Evolutionary conservation across 768 basidiomycete species (phyloP).

Genomic region (Lentinus tigrinus): DNA sequence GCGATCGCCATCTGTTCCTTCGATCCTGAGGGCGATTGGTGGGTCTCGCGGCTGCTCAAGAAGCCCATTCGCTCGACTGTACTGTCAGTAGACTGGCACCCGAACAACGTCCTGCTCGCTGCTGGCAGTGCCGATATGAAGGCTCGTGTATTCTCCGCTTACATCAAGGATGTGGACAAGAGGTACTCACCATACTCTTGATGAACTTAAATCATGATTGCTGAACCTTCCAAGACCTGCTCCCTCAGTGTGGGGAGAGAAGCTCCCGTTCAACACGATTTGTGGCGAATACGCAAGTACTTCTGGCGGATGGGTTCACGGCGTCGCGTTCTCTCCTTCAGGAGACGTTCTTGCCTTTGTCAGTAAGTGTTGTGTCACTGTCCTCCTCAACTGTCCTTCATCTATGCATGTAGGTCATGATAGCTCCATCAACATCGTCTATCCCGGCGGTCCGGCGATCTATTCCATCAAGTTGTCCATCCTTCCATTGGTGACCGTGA

Average conservation of each 20-base stretch:
- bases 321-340: constrained; percentile 93
- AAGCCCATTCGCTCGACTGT: constrained; percentile 97
- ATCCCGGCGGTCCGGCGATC: constrained; percentile 75
- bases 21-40: constrained; percentile 98
- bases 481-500: constrained; percentile 80
- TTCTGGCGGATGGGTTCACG: constrained; percentile 95
- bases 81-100: constrained; percentile 94
- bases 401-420: constrained; percentile 74
- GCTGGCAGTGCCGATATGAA: constrained; percentile 98
- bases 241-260: constrained; percentile 95
- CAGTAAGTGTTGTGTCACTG: constrained; percentile 51
- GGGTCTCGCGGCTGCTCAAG: constrained; percentile 96
- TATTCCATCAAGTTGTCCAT: constrained; percentile 74
- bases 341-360: constrained; percentile 94
- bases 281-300: constrained; percentile 92
- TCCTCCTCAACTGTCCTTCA: background rate
- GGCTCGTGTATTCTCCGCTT: constrained; percentile 95
- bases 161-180: constrained; percentile 97
- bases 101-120: constrained; percentile 96
- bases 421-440: constrained; percentile 89
- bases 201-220: constrained; percentile 4
- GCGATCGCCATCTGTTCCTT: constrained; percentile 97
- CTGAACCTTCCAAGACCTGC: constrained; percentile 56
- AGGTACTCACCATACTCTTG: constrained; percentile 48
- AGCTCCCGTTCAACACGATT: constrained; percentile 95